phyloP scores from a whole-genome alignment of 164 flowering plant species.

The Warburgia ugandensis region DNA sequence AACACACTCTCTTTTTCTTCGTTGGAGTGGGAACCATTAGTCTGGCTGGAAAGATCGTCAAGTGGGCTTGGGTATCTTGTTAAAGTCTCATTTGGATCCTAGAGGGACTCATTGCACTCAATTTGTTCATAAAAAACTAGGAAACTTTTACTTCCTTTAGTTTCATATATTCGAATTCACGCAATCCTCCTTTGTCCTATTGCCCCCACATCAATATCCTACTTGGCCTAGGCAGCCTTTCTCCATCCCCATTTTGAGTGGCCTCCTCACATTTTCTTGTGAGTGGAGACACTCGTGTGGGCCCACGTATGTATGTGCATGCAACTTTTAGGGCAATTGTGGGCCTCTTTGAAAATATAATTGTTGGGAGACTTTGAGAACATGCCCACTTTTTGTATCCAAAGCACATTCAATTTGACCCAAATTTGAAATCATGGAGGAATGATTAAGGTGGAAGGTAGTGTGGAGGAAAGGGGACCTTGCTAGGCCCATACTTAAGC shows the following conservation, averaged over 20 bases:
- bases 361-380: not conserved
- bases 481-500: not conserved
- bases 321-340: not conserved
- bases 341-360: not conserved
- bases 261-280: not conserved
- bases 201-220: not conserved
- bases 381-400: not conserved
- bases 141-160: not conserved
- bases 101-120: not conserved
- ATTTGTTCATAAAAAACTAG: not conserved
- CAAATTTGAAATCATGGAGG: constrained; percentile 1
- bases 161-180: not conserved
- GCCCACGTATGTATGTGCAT: no score
- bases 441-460: constrained; percentile 3
- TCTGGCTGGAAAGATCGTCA: not conserved
- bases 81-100: not conserved
- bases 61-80: not conserved
- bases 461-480: constrained; percentile 1
- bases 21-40: not conserved
- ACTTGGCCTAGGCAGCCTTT: not conserved
- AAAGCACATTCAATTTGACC: not conserved
- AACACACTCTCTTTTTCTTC: not conserved
- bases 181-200: not conserved
- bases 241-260: not conserved
- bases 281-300: not conserved